Base-by-base conservation (phyloP, 1,139 yeast genomes). In the Saccharomyces hybrid region DNA sequence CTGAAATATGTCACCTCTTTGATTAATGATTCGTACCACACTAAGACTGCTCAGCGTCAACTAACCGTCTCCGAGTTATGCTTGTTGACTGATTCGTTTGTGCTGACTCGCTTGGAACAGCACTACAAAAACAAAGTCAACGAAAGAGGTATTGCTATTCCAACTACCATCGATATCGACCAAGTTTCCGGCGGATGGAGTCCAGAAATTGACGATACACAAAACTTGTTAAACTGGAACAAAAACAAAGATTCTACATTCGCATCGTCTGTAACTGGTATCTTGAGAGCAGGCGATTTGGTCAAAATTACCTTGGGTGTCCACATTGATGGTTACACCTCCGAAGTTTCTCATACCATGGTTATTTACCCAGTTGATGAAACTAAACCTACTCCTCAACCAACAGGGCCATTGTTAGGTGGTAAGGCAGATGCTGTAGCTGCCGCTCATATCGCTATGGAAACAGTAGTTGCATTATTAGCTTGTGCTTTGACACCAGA, bases 251-350 rank as follows among this genome's bases (percentile, higher is more conserved):
- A 52, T 9, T 54, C 61, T 6, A 59, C 64, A 34, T 57, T 57
- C 32, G 48, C 49, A 11, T 64, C 67, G 8, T 50, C 61, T 14
- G 65, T 80, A 16, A 75, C 76, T 56, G 75, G 78, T 59, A 71
- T 73, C 49, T 81, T 88, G 66, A 73, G 76, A 55, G 82, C 83
- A 41, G 98, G 98, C 52, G 98, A 93, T 69, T 77, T 91, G 51
- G 89, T 88, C 47, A 90, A 93, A 56, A 79, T 93, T 55, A 76
- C 86, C 25, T 76, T 90, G 44, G 98, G 97, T 50, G 91, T 87
- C 56, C 97, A 93, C 61, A 82, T 93, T 63, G 99, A 93, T 70
- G 99, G 99, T 51, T 93, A 91, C 73, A 87, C 97, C 14, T 85
- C 96, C 4, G 82, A 83, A 67, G 83, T 82, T 6, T 82, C 95